phyloP scores from a whole-genome alignment of 2,329 filamentous ascomycete species.

The Phaeophleospora eucalypticola region DNA sequence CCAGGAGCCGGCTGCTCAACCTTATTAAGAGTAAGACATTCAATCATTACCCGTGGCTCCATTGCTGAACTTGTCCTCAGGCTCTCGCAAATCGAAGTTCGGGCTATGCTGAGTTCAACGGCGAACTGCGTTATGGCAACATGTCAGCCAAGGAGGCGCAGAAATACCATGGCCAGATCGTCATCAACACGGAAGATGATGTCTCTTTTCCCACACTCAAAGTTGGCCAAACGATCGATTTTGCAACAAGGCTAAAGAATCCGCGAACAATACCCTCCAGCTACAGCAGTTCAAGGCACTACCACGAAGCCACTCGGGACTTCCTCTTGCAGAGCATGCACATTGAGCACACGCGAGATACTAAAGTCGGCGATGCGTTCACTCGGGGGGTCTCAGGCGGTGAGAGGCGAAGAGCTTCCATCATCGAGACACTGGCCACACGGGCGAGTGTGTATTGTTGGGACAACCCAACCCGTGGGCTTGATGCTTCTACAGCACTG shows the following conservation, averaged over 20 bases:
- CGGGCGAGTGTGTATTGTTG: constrained; percentile 59
- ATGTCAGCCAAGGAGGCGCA: too few relatives aligned
- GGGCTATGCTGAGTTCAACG: too few relatives aligned
- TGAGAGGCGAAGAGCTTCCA: constrained; percentile 65
- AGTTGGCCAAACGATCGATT: constrained; percentile 53
- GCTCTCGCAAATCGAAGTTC: too few relatives aligned
- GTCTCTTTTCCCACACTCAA: constrained; percentile 56
- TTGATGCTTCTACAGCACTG: constrained; percentile 62
- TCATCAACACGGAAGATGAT: constrained; percentile 46
- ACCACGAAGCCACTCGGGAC: constrained; percentile 45
- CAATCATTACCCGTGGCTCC: too few relatives aligned
- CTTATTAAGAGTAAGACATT: too few relatives aligned
- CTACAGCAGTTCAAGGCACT: constrained; percentile 39
- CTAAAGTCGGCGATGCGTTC: constrained; percentile 64
- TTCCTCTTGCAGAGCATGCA: constrained; percentile 57
- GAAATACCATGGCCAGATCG: too few relatives aligned
- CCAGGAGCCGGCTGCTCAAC: constrained; percentile 55
- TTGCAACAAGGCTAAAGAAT: constrained; percentile 51
- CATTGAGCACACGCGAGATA: constrained; percentile 58
- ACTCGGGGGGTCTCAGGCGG: constrained; percentile 65
- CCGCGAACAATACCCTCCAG: constrained; percentile 39
- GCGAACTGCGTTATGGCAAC: too few relatives aligned
- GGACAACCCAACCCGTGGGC: constrained; percentile 64
- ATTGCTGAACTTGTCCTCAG: too few relatives aligned
- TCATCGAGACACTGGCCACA: constrained; percentile 60